Percentiles rank a stretch among this genome's conserved stretches.
These are phyloP conservation scores for Sisymbrium irio DNA, from an alignment of 345 rosid genomes.

Conservation along the genomic window DNA sequence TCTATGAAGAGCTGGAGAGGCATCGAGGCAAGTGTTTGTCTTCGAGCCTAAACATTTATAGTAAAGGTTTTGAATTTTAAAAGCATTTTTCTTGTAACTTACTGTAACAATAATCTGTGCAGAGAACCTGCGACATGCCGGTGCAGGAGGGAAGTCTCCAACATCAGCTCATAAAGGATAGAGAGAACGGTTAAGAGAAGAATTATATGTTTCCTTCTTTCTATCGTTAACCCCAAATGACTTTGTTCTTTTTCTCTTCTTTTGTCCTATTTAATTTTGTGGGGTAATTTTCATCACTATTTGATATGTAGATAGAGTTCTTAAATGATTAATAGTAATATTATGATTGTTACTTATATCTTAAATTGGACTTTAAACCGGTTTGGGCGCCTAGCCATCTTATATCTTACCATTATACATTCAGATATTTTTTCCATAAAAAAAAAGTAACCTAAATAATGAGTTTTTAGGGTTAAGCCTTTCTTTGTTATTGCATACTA, in stretches of 20 bases:
- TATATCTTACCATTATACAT: too few relatives aligned
- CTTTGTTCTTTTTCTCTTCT: neutral
- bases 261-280: neutral
- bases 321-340: constrained; percentile 11
- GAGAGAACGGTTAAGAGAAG: constrained; percentile 46
- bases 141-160: constrained; percentile 53
- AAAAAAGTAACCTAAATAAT: too few relatives aligned
- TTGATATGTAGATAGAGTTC: constrained; percentile 31
- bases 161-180: constrained; percentile 54
- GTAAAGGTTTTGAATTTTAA: neutral
- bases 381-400: constrained; percentile 4
- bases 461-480: too few relatives aligned
- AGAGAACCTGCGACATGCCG: constrained; percentile 70
- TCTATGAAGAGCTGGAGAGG: constrained; percentile 74
- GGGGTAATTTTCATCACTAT: constrained; percentile 10
- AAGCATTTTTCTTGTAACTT: neutral
- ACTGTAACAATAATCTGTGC: constrained; percentile 20
- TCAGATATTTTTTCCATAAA: too few relatives aligned
- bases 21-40: constrained; percentile 49
- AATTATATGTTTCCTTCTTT: constrained; percentile 31
- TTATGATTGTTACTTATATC: neutral
- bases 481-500: too few relatives aligned
- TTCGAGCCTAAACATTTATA: neutral
- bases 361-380: neutral
- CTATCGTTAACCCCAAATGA: neutral